Conservation (phyloP, 2,329 filamentous ascomycete genomes). For the Venturiaceae sp. region DNA sequence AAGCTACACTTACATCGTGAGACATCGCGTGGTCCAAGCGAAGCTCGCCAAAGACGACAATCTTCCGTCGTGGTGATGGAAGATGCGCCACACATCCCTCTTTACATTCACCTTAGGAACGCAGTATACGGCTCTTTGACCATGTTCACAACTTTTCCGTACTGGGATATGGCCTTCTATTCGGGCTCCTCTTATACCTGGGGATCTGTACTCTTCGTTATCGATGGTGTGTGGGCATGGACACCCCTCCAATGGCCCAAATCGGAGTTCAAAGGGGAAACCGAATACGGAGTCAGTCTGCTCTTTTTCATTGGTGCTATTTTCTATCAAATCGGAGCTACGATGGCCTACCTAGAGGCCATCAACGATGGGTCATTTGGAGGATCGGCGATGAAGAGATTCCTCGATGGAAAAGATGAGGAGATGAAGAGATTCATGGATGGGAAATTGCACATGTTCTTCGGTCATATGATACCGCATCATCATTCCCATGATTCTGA, state of each 20-base stretch:
- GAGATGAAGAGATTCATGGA: conserved; percentile 17
- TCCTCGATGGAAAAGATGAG: conserved; percentile 17
- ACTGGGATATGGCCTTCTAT: conserved; percentile 21
- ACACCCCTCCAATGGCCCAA: conserved; percentile 13
- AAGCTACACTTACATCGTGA: conserved; percentile 9
- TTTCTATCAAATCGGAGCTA: conserved; percentile 18
- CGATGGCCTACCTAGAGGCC: conserved; percentile 19
- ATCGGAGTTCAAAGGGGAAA: conserved; percentile 10
- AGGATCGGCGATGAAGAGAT: conserved; percentile 16
- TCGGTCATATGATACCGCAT: conserved; percentile 12
- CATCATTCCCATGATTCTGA: conserved; percentile 6
- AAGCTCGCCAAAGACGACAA: conserved; percentile 9
- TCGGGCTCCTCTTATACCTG: conserved; percentile 16
- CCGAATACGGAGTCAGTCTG: conserved; percentile 14
- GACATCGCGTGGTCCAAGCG: conserved; percentile 5
- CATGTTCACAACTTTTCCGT: conserved; percentile 18
- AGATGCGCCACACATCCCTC: conserved; percentile 1
- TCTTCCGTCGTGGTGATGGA: background rate
- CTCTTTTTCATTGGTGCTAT: conserved; percentile 18
- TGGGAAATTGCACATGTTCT: conserved; percentile 16
- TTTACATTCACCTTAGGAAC: conserved; percentile 8
- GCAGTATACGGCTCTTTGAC: conserved; percentile 6
- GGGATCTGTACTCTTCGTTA: conserved; percentile 18
- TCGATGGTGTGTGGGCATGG: conserved; percentile 16
- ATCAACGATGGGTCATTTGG: conserved; percentile 20